Conservation (phyloP, 352 stramenopile species). For the Globisporangium okanoganense region DNA sequence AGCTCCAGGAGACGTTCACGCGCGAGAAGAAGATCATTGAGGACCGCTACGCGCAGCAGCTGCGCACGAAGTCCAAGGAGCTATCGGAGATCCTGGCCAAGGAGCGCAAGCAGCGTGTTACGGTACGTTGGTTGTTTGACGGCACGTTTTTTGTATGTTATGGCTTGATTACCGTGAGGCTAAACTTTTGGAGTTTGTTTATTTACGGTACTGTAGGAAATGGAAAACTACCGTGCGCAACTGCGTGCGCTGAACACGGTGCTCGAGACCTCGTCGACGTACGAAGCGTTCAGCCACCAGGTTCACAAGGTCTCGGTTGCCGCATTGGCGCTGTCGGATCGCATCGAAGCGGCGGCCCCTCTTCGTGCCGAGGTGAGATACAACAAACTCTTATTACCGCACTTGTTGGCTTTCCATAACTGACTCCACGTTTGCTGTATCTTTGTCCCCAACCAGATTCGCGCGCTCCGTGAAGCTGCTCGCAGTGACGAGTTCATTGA, state of each 20-base stretch:
- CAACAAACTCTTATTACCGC: too few species aligned
- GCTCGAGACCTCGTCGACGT: conserved; percentile 70
- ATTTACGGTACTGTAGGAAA: conserved; percentile 24
- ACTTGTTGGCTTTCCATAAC: background rate
- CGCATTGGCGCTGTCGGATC: conserved; percentile 70
- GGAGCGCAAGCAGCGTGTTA: conserved; percentile 58
- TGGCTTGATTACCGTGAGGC: background rate
- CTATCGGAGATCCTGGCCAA: conserved; percentile 55
- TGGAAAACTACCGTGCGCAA: conserved; percentile 65
- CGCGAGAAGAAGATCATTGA: conserved; percentile 64
- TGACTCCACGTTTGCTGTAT: background rate
- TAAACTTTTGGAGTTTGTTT: background rate
- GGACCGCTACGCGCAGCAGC: conserved; percentile 38
- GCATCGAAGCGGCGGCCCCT: conserved; percentile 69
- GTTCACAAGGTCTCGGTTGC: conserved; percentile 83
- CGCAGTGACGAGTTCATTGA: conserved; percentile 78
- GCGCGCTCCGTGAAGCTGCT: conserved; percentile 59
- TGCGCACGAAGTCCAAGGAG: conserved; percentile 47
- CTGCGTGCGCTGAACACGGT: conserved; percentile 63
- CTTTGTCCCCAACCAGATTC: conserved; percentile 27
- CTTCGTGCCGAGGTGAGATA: conserved; percentile 50
- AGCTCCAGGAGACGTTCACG: conserved; percentile 53
- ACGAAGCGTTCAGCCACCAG: conserved; percentile 83
- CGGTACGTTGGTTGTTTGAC: conserved; percentile 14
- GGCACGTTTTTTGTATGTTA: background rate